Conservation (phyloP, 352 stramenopile genomes). For the Thraustochytrium sp. region DNA sequence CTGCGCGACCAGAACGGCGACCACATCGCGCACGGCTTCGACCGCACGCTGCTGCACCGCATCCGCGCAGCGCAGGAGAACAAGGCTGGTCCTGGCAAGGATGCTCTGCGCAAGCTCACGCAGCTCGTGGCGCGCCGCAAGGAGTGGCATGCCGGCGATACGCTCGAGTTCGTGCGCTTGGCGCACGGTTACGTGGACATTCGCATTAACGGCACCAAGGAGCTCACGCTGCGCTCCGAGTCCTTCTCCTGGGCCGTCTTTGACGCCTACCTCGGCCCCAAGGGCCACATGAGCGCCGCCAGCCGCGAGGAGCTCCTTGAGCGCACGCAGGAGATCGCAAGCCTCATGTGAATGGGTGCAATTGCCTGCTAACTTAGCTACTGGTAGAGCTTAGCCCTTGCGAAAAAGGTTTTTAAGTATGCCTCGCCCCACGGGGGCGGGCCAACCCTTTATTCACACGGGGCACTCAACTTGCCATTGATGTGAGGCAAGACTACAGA, state of each 20-base stretch:
- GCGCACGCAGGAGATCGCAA: constrained; percentile 16
- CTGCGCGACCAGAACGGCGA: constrained; percentile 20
- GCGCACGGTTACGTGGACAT: constrained; percentile 10
- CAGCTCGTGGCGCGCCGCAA: not conserved
- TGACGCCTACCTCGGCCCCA: constrained; percentile 42
- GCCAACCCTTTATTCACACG: too few relatives aligned
- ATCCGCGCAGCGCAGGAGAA: not conserved
- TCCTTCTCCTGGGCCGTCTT: constrained; percentile 39
- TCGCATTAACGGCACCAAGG: constrained; percentile 3
- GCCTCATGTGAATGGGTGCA: not conserved
- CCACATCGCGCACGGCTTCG: constrained; percentile 42
- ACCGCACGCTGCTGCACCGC: constrained; percentile 17
- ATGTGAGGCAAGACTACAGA: too few relatives aligned
- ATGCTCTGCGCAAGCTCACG: constrained; percentile 20
- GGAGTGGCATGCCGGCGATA: constrained; percentile 35
- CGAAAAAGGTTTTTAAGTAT: too few relatives aligned
- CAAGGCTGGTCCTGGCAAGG: not conserved
- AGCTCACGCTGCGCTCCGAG: constrained; percentile 10
- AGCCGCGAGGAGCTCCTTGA: constrained; percentile 10
- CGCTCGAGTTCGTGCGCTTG: constrained; percentile 37
- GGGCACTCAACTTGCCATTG: too few relatives aligned
- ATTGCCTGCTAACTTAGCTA: not conserved
- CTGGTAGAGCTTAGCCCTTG: too few relatives aligned
- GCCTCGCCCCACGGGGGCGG: too few relatives aligned
- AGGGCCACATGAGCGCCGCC: not conserved